Evolutionary conservation across 495 filamentous ascomycete genomes (phyloP).

Genomic region (Penicillium cinerascens): DNA sequence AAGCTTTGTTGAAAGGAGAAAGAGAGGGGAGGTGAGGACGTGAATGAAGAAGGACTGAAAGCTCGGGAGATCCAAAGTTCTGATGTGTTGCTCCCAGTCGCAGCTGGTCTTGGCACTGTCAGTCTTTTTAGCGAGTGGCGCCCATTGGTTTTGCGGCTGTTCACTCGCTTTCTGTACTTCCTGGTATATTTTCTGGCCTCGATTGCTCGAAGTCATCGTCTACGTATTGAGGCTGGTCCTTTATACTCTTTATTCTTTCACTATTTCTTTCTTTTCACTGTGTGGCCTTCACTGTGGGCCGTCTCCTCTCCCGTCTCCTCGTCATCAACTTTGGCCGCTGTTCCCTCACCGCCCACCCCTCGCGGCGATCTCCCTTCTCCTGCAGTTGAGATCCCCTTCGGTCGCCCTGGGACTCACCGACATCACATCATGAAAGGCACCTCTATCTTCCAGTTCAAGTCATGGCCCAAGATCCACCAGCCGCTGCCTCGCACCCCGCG

Average conservation of each 20-base stretch:
- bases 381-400: background rate
- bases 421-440: conserved; percentile 42
- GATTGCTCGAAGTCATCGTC: background rate
- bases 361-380: conserved; percentile 13
- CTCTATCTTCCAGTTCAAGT: conserved; percentile 38
- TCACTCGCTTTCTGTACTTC: background rate
- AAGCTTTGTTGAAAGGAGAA: conserved; percentile 18
- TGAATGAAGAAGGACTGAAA: conserved; percentile 25
- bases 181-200: background rate
- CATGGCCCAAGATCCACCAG: conserved; percentile 63
- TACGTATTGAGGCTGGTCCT: background rate
- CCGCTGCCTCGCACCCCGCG: conserved; percentile 62
- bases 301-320: too few relatives aligned
- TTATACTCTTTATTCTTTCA: background rate
- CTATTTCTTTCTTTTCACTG: background rate
- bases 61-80: conserved; percentile 26
- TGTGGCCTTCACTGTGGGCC: background rate
- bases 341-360: conserved; percentile 24
- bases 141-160: conserved; percentile 17
- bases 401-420: conserved; percentile 14
- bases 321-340: conserved; percentile 17
- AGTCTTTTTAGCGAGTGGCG: conserved; percentile 37
- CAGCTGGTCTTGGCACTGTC: conserved; percentile 29
- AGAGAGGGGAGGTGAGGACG: conserved; percentile 16
- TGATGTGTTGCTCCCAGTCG: conserved; percentile 31